A percentile compares a stretch with the other conserved stretches of the same genome.
Evolutionary conservation across 2,329 filamentous ascomycete genomes (phyloP).

Genomic region (Colletotrichum eleusines): DNA sequence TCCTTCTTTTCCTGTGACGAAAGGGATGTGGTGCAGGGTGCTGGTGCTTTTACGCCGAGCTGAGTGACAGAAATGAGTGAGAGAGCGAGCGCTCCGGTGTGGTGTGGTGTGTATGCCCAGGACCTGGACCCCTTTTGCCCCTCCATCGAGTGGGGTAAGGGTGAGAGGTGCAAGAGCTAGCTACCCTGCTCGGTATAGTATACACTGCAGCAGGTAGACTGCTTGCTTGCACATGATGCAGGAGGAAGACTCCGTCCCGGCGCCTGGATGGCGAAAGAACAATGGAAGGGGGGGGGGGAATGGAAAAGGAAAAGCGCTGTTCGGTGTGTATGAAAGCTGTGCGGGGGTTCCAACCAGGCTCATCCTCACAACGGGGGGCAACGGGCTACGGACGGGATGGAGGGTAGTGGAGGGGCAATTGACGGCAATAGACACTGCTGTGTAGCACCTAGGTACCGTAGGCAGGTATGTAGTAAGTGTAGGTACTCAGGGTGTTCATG

Average conservation of each 20-base stretch:
- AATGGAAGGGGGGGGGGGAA: neutral
- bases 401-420: constrained; percentile 23
- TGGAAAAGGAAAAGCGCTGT: neutral
- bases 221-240: constrained; percentile 34
- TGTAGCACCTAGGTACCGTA: too few relatives aligned
- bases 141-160: constrained; percentile 37
- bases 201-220: neutral
- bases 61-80: neutral
- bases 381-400: constrained; percentile 27
- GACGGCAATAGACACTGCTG: neutral
- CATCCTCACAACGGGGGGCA: constrained; percentile 29
- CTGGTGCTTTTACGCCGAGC: constrained; percentile 23
- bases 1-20: constrained; percentile 10
- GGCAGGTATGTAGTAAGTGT: neutral
- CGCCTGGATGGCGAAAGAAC: constrained; percentile 15
- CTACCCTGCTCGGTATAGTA: constrained; percentile 26
- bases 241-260: constrained; percentile 9
- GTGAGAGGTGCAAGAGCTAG: constrained; percentile 26
- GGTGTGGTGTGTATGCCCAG: constrained; percentile 23
- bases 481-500: neutral
- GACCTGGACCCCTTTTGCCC: constrained; percentile 39
- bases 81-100: neutral
- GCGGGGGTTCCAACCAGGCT: constrained; percentile 4
- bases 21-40: constrained; percentile 18
- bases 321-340: constrained; percentile 17